These are phyloP conservation scores for Colletotrichum gloeosporioides DNA, from an alignment of 2,329 filamentous ascomycete species.

Conservation along the genomic window DNA sequence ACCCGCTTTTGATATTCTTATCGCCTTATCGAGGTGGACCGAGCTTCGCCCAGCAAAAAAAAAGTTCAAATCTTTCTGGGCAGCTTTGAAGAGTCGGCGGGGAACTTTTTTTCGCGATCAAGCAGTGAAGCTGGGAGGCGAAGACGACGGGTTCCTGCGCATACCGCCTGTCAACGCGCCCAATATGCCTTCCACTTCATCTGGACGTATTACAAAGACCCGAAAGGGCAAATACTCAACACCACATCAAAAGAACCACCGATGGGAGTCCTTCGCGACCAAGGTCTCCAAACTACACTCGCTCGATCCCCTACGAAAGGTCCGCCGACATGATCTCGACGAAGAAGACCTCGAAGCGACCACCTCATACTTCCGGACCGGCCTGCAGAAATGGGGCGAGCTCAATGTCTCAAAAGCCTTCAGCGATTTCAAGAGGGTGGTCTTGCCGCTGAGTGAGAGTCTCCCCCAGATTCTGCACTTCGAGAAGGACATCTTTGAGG, in stretches of 20 bases:
- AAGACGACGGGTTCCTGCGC: conserved; percentile 15
- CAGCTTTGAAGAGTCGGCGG: conserved; percentile 6
- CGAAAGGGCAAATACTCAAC: conserved; percentile 75
- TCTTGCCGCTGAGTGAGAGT: conserved; percentile 82
- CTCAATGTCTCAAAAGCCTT: conserved; percentile 88
- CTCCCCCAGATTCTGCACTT: conserved; percentile 92
- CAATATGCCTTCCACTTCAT: conserved; percentile 66
- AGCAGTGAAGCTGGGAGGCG: conserved; percentile 24
- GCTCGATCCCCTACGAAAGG: conserved; percentile 88
- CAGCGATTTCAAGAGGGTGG: conserved; percentile 75
- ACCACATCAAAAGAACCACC: conserved; percentile 79
- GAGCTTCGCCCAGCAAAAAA: conserved; percentile 15
- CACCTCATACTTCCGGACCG: conserved; percentile 86
- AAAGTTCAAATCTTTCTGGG: conserved; percentile 26
- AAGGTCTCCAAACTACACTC: conserved; percentile 89
- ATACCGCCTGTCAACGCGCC: conserved; percentile 23
- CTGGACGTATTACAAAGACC: conserved; percentile 72
- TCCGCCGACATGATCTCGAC: conserved; percentile 84
- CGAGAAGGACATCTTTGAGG: conserved; percentile 81
- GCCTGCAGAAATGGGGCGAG: conserved; percentile 88
- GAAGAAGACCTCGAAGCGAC: conserved; percentile 76
- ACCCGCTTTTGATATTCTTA: conserved; percentile 2
- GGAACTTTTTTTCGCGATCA: conserved; percentile 21
- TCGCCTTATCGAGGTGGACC: conserved; percentile 22
- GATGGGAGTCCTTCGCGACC: conserved; percentile 89